Base-by-base conservation (phyloP, 1,284 basidiomycete genomes). In the Flammula alnicola region DNA sequence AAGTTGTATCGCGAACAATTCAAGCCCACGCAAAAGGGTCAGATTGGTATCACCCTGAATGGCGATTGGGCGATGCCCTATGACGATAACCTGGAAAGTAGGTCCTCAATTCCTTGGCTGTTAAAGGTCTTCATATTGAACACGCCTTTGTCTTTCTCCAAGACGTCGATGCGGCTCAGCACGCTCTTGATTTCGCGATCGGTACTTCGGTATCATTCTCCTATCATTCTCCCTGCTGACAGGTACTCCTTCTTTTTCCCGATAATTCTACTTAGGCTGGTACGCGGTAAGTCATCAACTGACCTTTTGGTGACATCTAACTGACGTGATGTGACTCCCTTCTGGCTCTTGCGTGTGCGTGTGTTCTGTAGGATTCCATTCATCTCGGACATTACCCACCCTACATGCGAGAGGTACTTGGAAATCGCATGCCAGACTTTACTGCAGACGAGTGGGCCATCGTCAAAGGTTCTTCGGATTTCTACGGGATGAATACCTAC, bases 41-140 rank as follows among this genome's bases (percentile, higher is more conserved):
- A 77, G 54, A 88, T 91, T 55, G 87, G 88, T 11, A 89, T 92
- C 64, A 90, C 88, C 0, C 72, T 91, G 42, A 91, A 91, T 60
- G 87, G 88, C 7, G 87, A 91, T 64, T 91, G 86, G 86, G 76
- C 81, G 30, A 80, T 86, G 65, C 88, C 88, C 9, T 91, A 81
- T 54, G 86, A 90, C 58, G 75, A 86, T 56, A 76, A 65, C 26
- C 81, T 79, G 4, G 81, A 84, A 62, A 89, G 87, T 88, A 58
- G 60, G 66, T n/a, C n/a, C n/a, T 56, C 19, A 16, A n/a, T 22
- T 40, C 37, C 25, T 37, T 20, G 36, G 44, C 22, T 19, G 25
- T 52, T 23, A 32, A 31, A 40, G 40, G 47, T 11, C 3, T 25
- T 43, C n/a, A 29, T 17, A 11, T 36, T 42, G 23, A 44, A 26